Evolutionary conservation across 2,329 filamentous ascomycete genomes (phyloP).

Genomic region (Fusarium paranaense): DNA sequence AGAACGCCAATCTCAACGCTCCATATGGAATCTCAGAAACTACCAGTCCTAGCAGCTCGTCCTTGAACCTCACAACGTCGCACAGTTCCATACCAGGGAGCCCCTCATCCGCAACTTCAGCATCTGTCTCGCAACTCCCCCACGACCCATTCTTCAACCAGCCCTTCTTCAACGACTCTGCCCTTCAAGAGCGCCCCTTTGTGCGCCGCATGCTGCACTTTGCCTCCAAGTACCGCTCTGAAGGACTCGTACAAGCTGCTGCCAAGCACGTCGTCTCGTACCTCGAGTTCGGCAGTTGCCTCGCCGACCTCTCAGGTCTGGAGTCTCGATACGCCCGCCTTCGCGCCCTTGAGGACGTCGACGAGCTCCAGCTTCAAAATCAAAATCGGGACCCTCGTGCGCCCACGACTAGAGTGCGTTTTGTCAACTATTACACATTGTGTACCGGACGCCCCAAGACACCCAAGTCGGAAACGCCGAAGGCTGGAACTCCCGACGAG

Average conservation of each 20-base stretch:
- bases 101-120: constrained; percentile 23
- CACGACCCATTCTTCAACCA: constrained; percentile 78
- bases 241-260: constrained; percentile 76
- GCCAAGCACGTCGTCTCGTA: constrained; percentile 82
- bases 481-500: constrained; percentile 5
- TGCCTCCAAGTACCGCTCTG: constrained; percentile 79
- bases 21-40: constrained; percentile 10
- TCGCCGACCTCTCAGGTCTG: constrained; percentile 80
- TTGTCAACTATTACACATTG: constrained; percentile 92
- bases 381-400: constrained; percentile 23
- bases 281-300: constrained; percentile 83
- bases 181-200: constrained; percentile 75
- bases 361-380: constrained; percentile 59
- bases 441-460: constrained; percentile 77
- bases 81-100: constrained; percentile 29
- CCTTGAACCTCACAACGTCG: constrained; percentile 34
- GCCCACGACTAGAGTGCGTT: constrained; percentile 71
- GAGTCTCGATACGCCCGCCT: constrained; percentile 77
- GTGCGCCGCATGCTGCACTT: constrained; percentile 79
- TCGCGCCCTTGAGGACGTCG: constrained; percentile 77
- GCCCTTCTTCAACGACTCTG: constrained; percentile 79
- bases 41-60: constrained; percentile 28
- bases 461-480: constrained; percentile 28
- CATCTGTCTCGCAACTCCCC: constrained; percentile 18
- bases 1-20: not conserved